A percentile compares a stretch with the other conserved stretches of the same genome.
Evolutionary conservation across 495 filamentous ascomycete species (phyloP).

Genomic region (Neurospora cerealis): DNA sequence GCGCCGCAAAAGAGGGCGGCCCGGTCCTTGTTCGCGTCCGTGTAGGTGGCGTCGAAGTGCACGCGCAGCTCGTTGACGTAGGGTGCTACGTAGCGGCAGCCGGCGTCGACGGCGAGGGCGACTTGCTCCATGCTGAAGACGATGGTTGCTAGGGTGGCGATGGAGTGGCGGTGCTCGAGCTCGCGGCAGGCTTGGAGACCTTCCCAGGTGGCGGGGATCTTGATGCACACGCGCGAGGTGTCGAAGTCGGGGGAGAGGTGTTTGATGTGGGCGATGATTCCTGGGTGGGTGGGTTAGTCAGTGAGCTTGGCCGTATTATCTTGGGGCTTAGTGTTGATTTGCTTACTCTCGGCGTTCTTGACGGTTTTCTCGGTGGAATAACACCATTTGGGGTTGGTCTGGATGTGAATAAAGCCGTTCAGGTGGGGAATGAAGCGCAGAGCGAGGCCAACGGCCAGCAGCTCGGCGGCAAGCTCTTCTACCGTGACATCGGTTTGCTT

Average conservation of each 20-base stretch:
- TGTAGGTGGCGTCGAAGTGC: slow-evolving; percentile 44
- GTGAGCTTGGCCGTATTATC: slow-evolving; percentile 17
- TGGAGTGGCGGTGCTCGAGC: slow-evolving; percentile 38
- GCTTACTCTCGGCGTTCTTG: slow-evolving; percentile 45
- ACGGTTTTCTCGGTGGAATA: slow-evolving; percentile 44
- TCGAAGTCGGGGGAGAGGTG: slow-evolving; percentile 40
- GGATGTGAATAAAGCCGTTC: slow-evolving; percentile 47
- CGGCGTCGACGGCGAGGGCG: slow-evolving; percentile 43
- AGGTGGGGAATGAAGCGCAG: slow-evolving; percentile 38
- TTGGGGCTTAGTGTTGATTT: neutral
- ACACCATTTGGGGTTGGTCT: slow-evolving; percentile 50
- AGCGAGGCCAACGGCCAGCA: slow-evolving; percentile 46
- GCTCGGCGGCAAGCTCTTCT: slow-evolving; percentile 48
- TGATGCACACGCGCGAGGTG: slow-evolving; percentile 46
- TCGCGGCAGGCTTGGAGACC: slow-evolving; percentile 50
- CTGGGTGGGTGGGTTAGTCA: neutral
- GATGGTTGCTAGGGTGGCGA: slow-evolving; percentile 51
- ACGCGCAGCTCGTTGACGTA: slow-evolving; percentile 58
- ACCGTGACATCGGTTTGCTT: slow-evolving; percentile 29
- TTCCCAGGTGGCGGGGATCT: slow-evolving; percentile 55
- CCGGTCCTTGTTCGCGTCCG: slow-evolving; percentile 31
- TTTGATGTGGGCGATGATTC: slow-evolving; percentile 24
- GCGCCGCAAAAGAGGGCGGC: slow-evolving; percentile 38
- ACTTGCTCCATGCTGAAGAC: slow-evolving; percentile 52
- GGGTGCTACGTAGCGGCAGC: slow-evolving; percentile 50